Evolutionary conservation across 2,329 filamentous ascomycete species (phyloP).

Genomic region (Pseudogymnoascus verrucosus): DNA sequence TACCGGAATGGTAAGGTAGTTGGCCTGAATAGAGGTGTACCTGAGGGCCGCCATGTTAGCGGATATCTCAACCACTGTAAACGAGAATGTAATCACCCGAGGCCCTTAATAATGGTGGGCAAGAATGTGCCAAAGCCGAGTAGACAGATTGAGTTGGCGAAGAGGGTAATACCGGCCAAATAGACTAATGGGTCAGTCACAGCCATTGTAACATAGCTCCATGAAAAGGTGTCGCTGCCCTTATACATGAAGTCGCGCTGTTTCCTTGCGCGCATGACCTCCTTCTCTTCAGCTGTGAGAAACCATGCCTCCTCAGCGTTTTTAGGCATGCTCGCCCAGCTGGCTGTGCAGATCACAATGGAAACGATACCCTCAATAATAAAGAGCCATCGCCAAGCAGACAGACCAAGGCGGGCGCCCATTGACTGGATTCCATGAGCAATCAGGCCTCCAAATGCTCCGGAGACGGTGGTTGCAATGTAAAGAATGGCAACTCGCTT

Average conservation of each 20-base stretch:
- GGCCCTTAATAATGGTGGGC: slow-evolving; percentile 22
- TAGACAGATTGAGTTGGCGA: slow-evolving; percentile 28
- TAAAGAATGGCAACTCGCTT: slow-evolving; percentile 26
- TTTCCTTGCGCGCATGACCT: slow-evolving; percentile 23
- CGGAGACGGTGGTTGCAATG: slow-evolving; percentile 16
- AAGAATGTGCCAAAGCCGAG: slow-evolving; percentile 29
- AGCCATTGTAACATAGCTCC: slow-evolving; percentile 26
- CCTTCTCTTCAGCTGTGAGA: slow-evolving; percentile 19
- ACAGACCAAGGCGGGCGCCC: slow-evolving; percentile 24
- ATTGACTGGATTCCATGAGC: no score
- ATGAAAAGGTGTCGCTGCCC: slow-evolving; percentile 26
- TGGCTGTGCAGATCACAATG: slow-evolving; percentile 18
- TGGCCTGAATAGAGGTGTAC: slow-evolving; percentile 21
- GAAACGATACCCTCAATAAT: slow-evolving; percentile 23
- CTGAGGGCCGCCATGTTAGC: no score
- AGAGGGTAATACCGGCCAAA: slow-evolving; percentile 25
- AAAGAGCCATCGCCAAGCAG: slow-evolving; percentile 22
- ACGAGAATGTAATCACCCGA: slow-evolving; percentile 7
- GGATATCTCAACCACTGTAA: no score
- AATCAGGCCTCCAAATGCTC: no score
- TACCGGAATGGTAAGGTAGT: slow-evolving; percentile 31
- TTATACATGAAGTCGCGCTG: slow-evolving; percentile 24
- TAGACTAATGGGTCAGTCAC: slow-evolving; percentile 28
- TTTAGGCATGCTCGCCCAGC: slow-evolving; percentile 21
- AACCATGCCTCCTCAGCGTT: slow-evolving; percentile 24